Percentiles rank a stretch among this genome's conserved stretches.
These are phyloP conservation scores for Leccinum obscurum DNA, from an alignment of 768 basidiomycete species.

Conservation along the genomic window DNA sequence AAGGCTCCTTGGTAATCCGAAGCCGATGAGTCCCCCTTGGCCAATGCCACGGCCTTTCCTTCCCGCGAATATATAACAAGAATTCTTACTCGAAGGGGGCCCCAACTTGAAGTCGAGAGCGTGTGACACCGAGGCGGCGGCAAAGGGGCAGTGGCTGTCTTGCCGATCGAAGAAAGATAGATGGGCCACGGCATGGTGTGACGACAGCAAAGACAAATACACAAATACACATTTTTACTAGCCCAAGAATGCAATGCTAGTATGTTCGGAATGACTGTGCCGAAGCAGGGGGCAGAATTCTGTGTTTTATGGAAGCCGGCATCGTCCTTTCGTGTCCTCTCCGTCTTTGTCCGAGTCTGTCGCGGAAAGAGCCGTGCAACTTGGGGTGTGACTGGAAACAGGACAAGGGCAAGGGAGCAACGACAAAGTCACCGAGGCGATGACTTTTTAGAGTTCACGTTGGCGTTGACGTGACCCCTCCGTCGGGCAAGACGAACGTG, in stretches of 20 bases:
- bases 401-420: neutral
- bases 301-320: constrained; percentile 1
- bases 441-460: constrained; percentile 11
- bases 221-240: neutral
- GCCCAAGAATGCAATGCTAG: neutral
- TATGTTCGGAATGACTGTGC: constrained; percentile 17
- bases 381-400: neutral
- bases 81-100: constrained; percentile 5
- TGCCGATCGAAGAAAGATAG: constrained; percentile 9
- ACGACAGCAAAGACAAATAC: neutral
- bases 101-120: constrained; percentile 1
- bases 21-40: neutral
- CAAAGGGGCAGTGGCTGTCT: neutral
- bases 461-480: constrained; percentile 12
- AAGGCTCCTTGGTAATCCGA: neutral
- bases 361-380: constrained; percentile 3
- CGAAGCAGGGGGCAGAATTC: neutral
- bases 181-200: constrained; percentile 20
- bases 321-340: neutral
- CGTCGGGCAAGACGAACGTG: constrained; percentile 4
- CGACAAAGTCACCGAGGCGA: neutral
- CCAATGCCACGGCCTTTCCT: neutral
- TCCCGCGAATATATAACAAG: constrained; percentile 24
- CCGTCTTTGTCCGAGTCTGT: neutral
- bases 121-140: neutral